phyloP scores from a whole-genome alignment of 2,329 filamentous ascomycete genomes.

The Colletotrichum sublineola region DNA sequence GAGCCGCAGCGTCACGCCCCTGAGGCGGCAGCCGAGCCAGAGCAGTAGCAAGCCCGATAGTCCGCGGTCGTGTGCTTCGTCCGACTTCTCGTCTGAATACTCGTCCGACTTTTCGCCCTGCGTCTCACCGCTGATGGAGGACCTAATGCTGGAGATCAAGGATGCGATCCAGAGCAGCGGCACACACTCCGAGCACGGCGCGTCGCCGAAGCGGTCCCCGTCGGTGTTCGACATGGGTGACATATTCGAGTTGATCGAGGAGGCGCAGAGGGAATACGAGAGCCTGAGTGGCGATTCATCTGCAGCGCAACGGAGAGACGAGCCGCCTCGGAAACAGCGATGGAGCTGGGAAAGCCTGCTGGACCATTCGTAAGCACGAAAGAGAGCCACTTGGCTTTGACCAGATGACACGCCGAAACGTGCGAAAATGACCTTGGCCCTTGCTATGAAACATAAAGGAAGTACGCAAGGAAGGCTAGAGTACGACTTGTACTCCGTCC shows the following conservation, averaged over 20 bases:
- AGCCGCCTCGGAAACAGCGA: neutral
- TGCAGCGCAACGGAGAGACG: neutral
- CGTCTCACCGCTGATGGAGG: conserved; percentile 39
- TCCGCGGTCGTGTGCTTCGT: conserved; percentile 25
- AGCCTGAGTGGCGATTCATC: conserved; percentile 13
- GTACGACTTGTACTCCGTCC: conserved; percentile 25
- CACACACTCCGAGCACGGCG: neutral
- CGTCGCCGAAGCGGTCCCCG: neutral
- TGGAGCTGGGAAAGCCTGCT: conserved; percentile 35
- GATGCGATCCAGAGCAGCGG: conserved; percentile 39
- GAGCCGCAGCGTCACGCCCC: conserved; percentile 33
- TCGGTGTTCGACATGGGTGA: conserved; percentile 35
- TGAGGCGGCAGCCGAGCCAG: conserved; percentile 34
- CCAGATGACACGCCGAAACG: neutral
- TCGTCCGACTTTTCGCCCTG: conserved; percentile 31
- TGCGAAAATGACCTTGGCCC: neutral
- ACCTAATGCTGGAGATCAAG: conserved; percentile 36
- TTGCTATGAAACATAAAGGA: neutral
- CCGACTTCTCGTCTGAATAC: conserved; percentile 32
- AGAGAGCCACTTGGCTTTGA: conserved; percentile 16
- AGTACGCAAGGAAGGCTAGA: neutral
- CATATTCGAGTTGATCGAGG: conserved; percentile 34
- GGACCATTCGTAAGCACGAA: conserved; percentile 1
- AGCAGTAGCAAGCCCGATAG: conserved; percentile 35
- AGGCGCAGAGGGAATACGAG: conserved; percentile 38